phyloP scores from a whole-genome alignment of 306 rosid genomes.

The Citrullus amarus region DNA sequence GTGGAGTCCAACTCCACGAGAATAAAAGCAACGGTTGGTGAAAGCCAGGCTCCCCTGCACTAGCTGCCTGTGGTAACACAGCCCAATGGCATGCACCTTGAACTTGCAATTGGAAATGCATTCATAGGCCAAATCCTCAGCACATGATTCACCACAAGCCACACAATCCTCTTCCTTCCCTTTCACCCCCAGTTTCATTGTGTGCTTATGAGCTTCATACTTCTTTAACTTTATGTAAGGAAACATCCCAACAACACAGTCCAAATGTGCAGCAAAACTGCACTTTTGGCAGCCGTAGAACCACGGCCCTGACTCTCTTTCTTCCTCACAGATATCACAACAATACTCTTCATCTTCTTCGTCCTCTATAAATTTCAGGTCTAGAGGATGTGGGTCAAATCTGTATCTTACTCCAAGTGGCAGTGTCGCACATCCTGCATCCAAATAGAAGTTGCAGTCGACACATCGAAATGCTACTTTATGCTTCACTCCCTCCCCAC shows the following conservation, averaged over 20 bases:
- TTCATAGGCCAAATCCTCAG: background rate
- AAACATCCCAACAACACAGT: background rate
- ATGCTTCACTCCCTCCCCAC: background rate
- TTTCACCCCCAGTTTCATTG: background rate
- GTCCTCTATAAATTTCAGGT: background rate
- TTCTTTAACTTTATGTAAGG: background rate
- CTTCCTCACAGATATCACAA: background rate
- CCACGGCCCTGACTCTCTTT: background rate
- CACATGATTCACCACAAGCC: constrained; percentile 1
- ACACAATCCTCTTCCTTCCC: background rate
- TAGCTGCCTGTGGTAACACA: background rate
- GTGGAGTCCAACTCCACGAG: background rate
- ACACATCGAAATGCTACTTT: background rate
- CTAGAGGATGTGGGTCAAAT: background rate
- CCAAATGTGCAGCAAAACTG: background rate
- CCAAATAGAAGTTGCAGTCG: background rate
- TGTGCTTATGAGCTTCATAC: background rate
- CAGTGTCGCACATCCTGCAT: background rate
- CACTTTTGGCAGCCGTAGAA: background rate
- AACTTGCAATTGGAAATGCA: background rate
- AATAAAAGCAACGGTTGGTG: background rate
- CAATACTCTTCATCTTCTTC: background rate
- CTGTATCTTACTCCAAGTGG: background rate
- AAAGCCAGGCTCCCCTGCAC: background rate
- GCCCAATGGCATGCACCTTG: background rate